Base-by-base conservation (phyloP, 2,329 filamentous ascomycete species). In the Dichotomopilus funicola region DNA sequence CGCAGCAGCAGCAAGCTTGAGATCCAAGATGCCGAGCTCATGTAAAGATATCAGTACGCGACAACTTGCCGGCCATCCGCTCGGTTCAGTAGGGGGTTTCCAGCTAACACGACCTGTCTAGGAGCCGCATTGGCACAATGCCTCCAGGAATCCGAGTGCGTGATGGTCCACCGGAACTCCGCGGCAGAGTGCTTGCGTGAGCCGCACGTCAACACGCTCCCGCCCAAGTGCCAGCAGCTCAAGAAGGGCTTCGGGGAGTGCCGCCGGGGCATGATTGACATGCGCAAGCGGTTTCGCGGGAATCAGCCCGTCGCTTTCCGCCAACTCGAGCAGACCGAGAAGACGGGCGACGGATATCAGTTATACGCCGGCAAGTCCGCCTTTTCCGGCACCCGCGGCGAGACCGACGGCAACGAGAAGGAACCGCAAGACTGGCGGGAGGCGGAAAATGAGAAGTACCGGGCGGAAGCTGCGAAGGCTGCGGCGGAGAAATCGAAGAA, bases 211-310 rank as follows among this genome's bases (percentile, higher is more conserved):
- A 86, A 94, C 61, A 86, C 85, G 6, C 84, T 99, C 11, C 92
- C 94, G 19, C 86, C 82, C 31, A 86, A 87, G 73, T 99, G 94
- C 74, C 90, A 92, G 70, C 92, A 96, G 72, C 81, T 99, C 58
- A 90, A 92, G 71, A 91, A 90, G 71, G 90, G 91, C 46, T 94
- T 95, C 66, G 88, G 89, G 70, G 89, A 96, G 70, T 99, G 94
- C 81, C 95, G 95, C 68, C 88, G 92, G 62, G 94, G 94, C 62
- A 84, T 95, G 83, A 88, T 97, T 64, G 94, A 99, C 71, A 99
- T 99, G 94, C 89, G 94, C 71, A 97, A 97, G 76, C 87, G 94
- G 37, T 97, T 99, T 74, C 83, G 94, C 54, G 94, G 94, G 56
- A 97, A 97, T 75, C 83, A 90, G 70, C 91, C 94, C 53, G 85